Evolutionary conservation across 164 flowering plant species (phyloP), one percentile per base, ranked within the genome.

Genomic region (Piper betle): DNA sequence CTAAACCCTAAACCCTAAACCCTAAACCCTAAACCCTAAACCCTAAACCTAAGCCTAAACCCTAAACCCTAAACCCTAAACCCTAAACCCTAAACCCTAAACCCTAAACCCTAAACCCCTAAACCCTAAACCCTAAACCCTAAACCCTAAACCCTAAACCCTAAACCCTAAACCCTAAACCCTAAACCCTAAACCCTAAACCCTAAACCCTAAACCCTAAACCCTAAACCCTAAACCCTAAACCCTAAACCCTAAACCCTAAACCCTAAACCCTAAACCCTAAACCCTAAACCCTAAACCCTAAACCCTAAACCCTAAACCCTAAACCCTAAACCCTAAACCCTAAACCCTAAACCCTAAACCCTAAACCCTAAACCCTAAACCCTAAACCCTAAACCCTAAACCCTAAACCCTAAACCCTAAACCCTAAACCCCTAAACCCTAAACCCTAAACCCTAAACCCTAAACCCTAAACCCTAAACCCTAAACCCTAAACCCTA

Each of bases 331-430:
- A 37, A 33, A 69, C 57, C 62, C 65, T 65, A 52, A 57, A 70
- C 39, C 65, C 68, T 53, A 52, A 70, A 64, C 60, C 65, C 69
- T 43, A n/a, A 69, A 60, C 64, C 72, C 68, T 52, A 56, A 68
- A 68, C 66, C 71, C 66, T 53, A 52, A 68, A 62, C 61, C 70
- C 65, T 42, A 59, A 61, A 48, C 53, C 57, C 43, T 58, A 64
- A 64, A 62, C 60, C 64, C 72, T 48, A 54, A 69, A 69, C 64
- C 68, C 72, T 60, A 64, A 69, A 61, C 64, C 72, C 68, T 60
- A 64, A 64, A 60, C 58, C 71, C 64, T 12, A 56, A 60, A 69
- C 59, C 57, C 67, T 67, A 48, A 60, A 69, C 56, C 60, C 64
- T 67, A 52, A 55, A 67, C 61, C 60, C 65, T 61, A 41, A 16